A percentile compares a stretch with the other conserved stretches of the same genome.
phyloP scores from a whole-genome alignment of 2,329 filamentous ascomycete species.

The Pseudogymnoascus sp. region DNA sequence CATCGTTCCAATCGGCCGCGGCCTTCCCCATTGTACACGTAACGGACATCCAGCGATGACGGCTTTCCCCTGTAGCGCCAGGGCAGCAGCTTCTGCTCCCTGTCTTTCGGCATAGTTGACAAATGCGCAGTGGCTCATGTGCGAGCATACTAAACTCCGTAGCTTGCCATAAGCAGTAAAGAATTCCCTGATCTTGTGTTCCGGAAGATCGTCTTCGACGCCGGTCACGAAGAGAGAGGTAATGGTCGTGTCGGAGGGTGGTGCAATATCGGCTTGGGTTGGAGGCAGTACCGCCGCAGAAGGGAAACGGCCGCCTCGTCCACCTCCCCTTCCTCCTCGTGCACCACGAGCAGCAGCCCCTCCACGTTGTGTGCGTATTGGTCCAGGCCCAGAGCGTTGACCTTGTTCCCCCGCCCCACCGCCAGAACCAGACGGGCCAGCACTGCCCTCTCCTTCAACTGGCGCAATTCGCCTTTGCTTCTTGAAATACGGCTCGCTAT shows the following conservation, averaged over 20 bases:
- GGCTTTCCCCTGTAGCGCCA: conserved; percentile 76
- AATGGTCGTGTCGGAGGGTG: conserved; percentile 75
- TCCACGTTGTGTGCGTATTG: conserved; percentile 65
- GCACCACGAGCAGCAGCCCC: conserved; percentile 34
- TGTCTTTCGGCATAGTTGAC: conserved; percentile 85
- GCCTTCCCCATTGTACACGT: conserved; percentile 84
- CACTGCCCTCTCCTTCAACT: conserved; percentile 32
- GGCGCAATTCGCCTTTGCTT: conserved; percentile 72
- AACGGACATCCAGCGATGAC: conserved; percentile 87
- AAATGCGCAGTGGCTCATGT: conserved; percentile 95
- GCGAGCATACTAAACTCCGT: conserved; percentile 87
- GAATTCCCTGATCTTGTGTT: conserved; percentile 82
- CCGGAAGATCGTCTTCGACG: conserved; percentile 90
- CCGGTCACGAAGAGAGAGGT: conserved; percentile 93
- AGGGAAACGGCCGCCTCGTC: conserved; percentile 49
- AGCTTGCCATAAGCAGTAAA: conserved; percentile 86
- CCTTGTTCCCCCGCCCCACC: conserved; percentile 24
- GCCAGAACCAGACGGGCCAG: conserved; percentile 34
- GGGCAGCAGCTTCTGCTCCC: conserved; percentile 77
- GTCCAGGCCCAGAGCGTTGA: conserved; percentile 55
- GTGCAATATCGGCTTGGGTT: conserved; percentile 74
- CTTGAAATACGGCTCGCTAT: conserved; percentile 91
- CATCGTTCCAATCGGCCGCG: conserved; percentile 85
- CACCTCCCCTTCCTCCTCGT: conserved; percentile 33
- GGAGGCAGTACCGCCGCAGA: conserved; percentile 68